Conservation (phyloP, 2,329 filamentous ascomycete genomes). For the Clarireedia paspali region DNA sequence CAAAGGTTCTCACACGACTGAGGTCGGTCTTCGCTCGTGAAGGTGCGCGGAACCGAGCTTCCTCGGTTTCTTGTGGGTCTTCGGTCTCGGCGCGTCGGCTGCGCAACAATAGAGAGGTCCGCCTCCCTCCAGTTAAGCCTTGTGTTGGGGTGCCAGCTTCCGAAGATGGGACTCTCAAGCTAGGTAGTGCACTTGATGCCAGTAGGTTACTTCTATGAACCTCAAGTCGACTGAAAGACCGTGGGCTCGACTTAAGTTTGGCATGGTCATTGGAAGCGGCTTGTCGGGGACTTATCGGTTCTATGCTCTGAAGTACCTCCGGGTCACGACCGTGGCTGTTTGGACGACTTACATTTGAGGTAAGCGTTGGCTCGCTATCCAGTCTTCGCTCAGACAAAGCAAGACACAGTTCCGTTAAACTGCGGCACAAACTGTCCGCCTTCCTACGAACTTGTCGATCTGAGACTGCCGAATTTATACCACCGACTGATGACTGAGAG, state of each 20-base stretch:
- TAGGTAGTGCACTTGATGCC: conserved; percentile 24
- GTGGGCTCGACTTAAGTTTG: conserved; percentile 25
- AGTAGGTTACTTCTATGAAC: conserved; percentile 29
- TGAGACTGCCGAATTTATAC: conserved; percentile 39
- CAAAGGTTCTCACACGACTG: conserved; percentile 31
- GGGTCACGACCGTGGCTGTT: conserved; percentile 15
- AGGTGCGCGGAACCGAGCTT: conserved; percentile 44
- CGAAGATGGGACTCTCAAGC: conserved; percentile 23
- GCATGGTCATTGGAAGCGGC: conserved; percentile 16
- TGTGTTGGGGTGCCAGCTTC: conserved; percentile 32
- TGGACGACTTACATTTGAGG: conserved; percentile 12
- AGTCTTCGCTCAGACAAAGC: conserved; percentile 59
- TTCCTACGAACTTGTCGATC: conserved; percentile 86
- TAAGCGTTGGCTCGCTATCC: conserved; percentile 15
- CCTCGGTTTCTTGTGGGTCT: conserved; percentile 32
- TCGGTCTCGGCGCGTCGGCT: conserved; percentile 25
- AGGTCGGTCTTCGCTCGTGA: conserved; percentile 53
- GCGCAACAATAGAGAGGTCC: conserved; percentile 46
- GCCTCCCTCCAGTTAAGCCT: conserved; percentile 45
- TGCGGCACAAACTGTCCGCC: conserved; percentile 86
- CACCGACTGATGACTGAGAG: conserved; percentile 37
- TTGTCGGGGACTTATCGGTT: conserved; percentile 16
- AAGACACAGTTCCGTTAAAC: conserved; percentile 85
- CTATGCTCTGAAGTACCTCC: conserved; percentile 16
- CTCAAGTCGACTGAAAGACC: conserved; percentile 28